phyloP scores from a whole-genome alignment of 2,329 filamentous ascomycete species.

The Cordyceps cicadae region DNA sequence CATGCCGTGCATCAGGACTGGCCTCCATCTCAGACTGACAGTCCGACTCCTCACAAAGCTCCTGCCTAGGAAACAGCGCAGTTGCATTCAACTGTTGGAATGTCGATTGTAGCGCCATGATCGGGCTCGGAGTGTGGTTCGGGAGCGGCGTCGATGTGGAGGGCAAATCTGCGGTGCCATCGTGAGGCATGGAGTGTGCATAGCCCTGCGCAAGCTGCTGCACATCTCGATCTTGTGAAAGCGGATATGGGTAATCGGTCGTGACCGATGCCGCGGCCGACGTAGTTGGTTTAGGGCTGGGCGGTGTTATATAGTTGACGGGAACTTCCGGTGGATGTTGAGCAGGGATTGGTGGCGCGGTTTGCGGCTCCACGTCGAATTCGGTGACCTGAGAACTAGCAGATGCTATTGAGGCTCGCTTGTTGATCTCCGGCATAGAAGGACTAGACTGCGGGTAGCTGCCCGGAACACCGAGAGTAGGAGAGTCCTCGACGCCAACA shows the following conservation, averaged over 20 bases:
- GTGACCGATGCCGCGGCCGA: constrained; percentile 18
- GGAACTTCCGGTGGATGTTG: constrained; percentile 19
- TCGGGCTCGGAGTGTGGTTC: neutral
- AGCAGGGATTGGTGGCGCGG: constrained; percentile 38
- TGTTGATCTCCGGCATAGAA: constrained; percentile 34
- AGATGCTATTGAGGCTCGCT: constrained; percentile 52
- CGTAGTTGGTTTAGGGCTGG: constrained; percentile 20
- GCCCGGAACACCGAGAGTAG: constrained; percentile 58
- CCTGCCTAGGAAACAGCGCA: constrained; percentile 27
- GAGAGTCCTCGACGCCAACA: constrained; percentile 41
- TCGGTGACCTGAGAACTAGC: constrained; percentile 55
- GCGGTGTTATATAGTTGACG: constrained; percentile 21
- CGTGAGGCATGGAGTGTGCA: neutral
- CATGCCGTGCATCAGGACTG: constrained; percentile 17
- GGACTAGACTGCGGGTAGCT: constrained; percentile 43
- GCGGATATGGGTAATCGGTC: constrained; percentile 42
- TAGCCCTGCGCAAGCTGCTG: constrained; percentile 12
- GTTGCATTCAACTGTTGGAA: constrained; percentile 8
- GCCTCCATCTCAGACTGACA: constrained; percentile 30
- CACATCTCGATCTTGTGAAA: constrained; percentile 34
- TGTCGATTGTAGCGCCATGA: neutral
- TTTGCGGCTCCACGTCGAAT: constrained; percentile 66
- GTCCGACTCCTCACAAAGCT: constrained; percentile 30
- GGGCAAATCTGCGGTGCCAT: neutral
- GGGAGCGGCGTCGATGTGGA: neutral